Evolutionary conservation across 352 stramenopile genomes (phyloP).

Genomic region (Sclerospora graminicola): DNA sequence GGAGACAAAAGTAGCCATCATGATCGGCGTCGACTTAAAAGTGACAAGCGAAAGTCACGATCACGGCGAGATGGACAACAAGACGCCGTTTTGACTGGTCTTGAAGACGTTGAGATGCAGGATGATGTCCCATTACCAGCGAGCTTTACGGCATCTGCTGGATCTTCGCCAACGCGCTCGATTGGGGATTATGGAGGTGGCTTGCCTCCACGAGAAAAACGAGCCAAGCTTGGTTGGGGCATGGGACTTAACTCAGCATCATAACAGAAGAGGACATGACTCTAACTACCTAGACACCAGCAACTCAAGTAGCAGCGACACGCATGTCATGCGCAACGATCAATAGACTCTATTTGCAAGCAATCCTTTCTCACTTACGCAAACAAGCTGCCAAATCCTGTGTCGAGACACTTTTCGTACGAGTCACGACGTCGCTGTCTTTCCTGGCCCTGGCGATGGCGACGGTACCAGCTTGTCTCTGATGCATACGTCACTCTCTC

Average conservation of each 20-base stretch:
- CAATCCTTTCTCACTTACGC: constrained; percentile 6
- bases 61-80: constrained; percentile 10
- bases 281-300: constrained; percentile 9
- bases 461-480: constrained; percentile 76
- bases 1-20: constrained; percentile 13
- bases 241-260: constrained; percentile 48
- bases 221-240: constrained; percentile 66
- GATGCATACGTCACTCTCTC: constrained; percentile 31
- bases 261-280: constrained; percentile 9
- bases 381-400: constrained; percentile 43
- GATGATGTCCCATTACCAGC: constrained; percentile 41
- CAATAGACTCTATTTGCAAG: constrained; percentile 29
- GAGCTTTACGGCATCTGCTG: constrained; percentile 28
- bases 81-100: neutral
- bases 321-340: constrained; percentile 12
- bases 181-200: constrained; percentile 1
- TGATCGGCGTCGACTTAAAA: constrained; percentile 15
- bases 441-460: constrained; percentile 63
- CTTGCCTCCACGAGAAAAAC: constrained; percentile 31
- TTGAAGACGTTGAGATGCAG: constrained; percentile 23
- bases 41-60: constrained; percentile 22
- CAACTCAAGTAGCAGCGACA: constrained; percentile 1
- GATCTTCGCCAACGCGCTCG: constrained; percentile 4
- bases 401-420: constrained; percentile 43
- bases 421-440: constrained; percentile 42